A percentile compares a stretch with the other conserved stretches of the same genome.
phyloP scores from a whole-genome alignment of 2,329 filamentous ascomycete species.

The Cladophialophora carrionii region DNA sequence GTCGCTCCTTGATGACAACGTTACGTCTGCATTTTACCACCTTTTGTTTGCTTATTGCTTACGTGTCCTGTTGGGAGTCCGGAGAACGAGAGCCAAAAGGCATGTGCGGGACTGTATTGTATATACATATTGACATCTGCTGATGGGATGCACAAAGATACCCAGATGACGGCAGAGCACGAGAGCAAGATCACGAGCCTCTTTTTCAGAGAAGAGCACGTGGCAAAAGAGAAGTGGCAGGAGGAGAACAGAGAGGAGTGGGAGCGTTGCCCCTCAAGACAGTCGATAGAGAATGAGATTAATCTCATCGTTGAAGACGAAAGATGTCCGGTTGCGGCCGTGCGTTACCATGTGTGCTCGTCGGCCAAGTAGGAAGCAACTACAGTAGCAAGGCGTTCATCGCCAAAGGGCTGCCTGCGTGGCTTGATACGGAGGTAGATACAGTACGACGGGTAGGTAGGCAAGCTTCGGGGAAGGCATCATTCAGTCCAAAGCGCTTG shows the following conservation, averaged over 20 bases:
- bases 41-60: conserved; percentile 2
- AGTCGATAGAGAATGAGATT: neutral
- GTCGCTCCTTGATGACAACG: conserved; percentile 25
- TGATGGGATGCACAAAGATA: conserved; percentile 13
- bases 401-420: too few species aligned
- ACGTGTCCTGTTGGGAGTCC: neutral
- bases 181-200: neutral
- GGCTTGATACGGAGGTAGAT: neutral
- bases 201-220: neutral
- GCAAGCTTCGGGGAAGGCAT: too few species aligned
- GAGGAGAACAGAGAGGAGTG: neutral
- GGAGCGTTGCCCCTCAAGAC: neutral
- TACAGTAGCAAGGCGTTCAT: neutral
- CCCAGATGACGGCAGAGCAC: conserved; percentile 5
- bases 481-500: too few species aligned
- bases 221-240: neutral
- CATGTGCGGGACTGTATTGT: conserved; percentile 2
- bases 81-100: neutral
- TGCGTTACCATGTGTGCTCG: neutral
- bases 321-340: neutral
- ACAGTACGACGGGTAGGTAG: too few species aligned
- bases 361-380: neutral
- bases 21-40: conserved; percentile 13
- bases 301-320: neutral
- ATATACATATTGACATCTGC: conserved; percentile 11